Evolutionary conservation across 768 basidiomycete genomes (phyloP), one percentile per base, ranked within the genome.

Genomic region (Kwoniella pini): DNA sequence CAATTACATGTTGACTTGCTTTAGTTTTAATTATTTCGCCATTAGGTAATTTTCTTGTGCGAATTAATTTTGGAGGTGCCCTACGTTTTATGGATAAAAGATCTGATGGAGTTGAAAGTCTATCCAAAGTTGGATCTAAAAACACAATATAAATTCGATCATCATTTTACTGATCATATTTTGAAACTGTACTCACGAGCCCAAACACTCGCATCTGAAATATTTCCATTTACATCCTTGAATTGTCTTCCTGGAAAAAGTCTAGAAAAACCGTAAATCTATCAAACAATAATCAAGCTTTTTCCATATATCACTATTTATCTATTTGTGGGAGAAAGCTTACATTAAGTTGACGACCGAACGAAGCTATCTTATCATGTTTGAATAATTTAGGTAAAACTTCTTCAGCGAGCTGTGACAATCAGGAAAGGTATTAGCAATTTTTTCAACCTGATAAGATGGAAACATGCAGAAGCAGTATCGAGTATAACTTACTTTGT

Each of bases 291-390:
- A 13, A 28, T 4, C n/a, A 15, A 6, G 46, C 9, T 15, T 10
- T 9, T 27, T 39, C 5, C n/a, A n/a, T n/a, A n/a, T n/a, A n/a
- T n/a, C n/a, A n/a, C n/a, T n/a, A n/a, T n/a, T n/a, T n/a, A n/a
- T n/a, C n/a, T n/a, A n/a, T n/a, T n/a, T n/a, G n/a, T n/a, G n/a
- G n/a, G n/a, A n/a, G n/a, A n/a, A 15, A 36, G 63, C 77, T 65
- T 46, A 78, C 77, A 58, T 78, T 76, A 21, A 78, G 66, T 58
- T 78, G 77, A 17, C 77, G 53, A n/a, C 73, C 72, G 42, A 78
- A 78, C 0, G 71, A 74, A n/a, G 75, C 57, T 9, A 78, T 49
- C 58, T 78, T 78, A 56, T 74, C 72, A 54, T 78, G 77, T 63
- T 78, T 78, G 72, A 69, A 78, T 17, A 75, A 63, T 22, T 48